These are phyloP conservation scores for Trypanosoma avium DNA, from an alignment of 208 protist genomes.

Conservation along the genomic window DNA sequence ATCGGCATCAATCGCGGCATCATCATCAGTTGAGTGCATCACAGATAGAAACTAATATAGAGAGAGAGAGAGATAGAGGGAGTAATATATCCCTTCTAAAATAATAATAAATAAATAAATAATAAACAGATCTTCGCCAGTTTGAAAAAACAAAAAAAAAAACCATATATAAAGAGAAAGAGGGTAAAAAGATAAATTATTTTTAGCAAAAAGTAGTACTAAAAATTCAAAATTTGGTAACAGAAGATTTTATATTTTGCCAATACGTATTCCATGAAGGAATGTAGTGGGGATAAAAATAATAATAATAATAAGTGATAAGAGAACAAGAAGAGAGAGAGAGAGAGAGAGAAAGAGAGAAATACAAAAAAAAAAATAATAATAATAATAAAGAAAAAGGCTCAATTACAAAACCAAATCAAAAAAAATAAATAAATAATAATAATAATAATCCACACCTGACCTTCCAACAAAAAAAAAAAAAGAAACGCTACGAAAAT, in stretches of 20 bases:
- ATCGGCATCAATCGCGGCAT: constrained; percentile 20
- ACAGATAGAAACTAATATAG: not conserved
- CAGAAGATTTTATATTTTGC: too few species aligned
- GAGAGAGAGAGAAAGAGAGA: constrained; percentile 17
- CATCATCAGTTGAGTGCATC: not conserved
- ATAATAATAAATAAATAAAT: too few species aligned
- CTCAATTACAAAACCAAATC: not conserved
- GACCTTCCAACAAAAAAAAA: too few species aligned
- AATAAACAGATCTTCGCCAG: too few species aligned
- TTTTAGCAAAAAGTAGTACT: too few species aligned
- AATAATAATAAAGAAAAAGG: not conserved
- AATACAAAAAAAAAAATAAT: constrained; percentile 10
- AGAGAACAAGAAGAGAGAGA: constrained; percentile 5
- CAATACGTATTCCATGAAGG: not conserved
- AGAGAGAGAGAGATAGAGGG: not conserved
- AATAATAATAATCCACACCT: too few species aligned
- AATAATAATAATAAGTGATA: not conserved
- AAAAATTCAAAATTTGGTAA: too few species aligned
- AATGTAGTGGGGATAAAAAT: not conserved
- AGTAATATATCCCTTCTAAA: too few species aligned
- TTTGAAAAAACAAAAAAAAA: too few species aligned
- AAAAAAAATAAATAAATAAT: constrained; percentile 1
- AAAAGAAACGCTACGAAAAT: too few species aligned
- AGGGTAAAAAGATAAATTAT: too few species aligned
- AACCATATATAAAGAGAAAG: too few species aligned